Evolutionary conservation across 2,329 filamentous ascomycete genomes (phyloP), one percentile per base, ranked within the genome.

Genomic region (Fusarium penzigii): DNA sequence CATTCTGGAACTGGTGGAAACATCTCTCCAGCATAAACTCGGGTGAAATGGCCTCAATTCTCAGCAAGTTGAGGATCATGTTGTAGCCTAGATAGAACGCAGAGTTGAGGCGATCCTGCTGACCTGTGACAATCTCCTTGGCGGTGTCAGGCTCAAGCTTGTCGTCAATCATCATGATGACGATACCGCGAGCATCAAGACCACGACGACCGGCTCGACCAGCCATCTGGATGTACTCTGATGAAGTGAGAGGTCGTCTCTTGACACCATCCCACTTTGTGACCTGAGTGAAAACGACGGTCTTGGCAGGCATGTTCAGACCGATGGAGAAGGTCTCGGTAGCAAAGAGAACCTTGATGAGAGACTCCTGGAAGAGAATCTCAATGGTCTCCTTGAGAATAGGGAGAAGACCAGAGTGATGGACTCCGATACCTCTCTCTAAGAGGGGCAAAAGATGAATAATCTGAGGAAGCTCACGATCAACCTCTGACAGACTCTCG

Each of bases 81-180:
- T 99, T 99, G 79, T 99, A 99, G 32, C 94, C 92, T 14, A 99
- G 82, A 70, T 99, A 90, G 75, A 99, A 99, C 2, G 94, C 94
- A 4, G 94, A 97, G 74, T 97, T 97, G 29, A 99, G 85, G 62
- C 92, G 92, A 72, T 99, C 95, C 71, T 99, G 94, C 68, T 97
- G 89, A 61, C 94, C 94, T 48, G 94, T 91, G 12, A 99, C 94
- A 63, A 99, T 97, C 58, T 90, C 87, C 73, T 96, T 96, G 40
- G 94, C 93, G n/a, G 88, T 86, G 2, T 90, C 86, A 2, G 94
- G 94, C 66, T 99, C 94, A 77, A 99, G 93, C 75, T 94, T 91
- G 71, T 95, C 90, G 67, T 95, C 89, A 56, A 99, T 89, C 93
- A 99, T 97, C 91, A 99, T 97, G 70, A 99, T 97, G 62, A 99